These are phyloP conservation scores for Grigorovia humatica DNA, from an alignment of 805 yeast species.

Conservation along the genomic window DNA sequence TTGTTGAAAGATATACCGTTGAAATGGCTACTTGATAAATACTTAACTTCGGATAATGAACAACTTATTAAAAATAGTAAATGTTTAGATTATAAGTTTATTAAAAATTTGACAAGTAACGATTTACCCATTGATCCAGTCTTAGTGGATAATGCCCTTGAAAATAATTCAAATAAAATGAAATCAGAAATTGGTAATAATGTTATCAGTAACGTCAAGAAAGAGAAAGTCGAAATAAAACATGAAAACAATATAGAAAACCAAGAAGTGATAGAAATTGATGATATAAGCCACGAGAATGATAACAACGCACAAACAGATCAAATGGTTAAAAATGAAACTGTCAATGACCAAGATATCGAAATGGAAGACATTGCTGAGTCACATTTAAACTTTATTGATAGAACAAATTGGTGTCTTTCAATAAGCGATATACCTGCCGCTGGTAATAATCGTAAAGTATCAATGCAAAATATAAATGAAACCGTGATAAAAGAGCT, in stretches of 20 bases:
- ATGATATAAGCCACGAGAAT: not conserved
- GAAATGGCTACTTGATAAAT: not conserved
- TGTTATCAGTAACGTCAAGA: not conserved
- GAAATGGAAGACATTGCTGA: constrained; percentile 1
- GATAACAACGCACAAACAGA: not conserved
- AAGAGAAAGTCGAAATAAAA: not conserved
- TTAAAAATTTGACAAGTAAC: constrained; percentile 11
- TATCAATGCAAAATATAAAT: constrained; percentile 55
- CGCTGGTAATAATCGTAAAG: constrained; percentile 53
- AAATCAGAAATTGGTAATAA: not conserved
- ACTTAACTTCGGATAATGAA: not conserved
- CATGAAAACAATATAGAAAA: not conserved
- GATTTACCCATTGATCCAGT: constrained; percentile 9
- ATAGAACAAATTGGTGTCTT: constrained; percentile 40
- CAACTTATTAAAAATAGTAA: not conserved
- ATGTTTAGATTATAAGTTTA: constrained; percentile 10
- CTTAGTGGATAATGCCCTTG: constrained; percentile 1
- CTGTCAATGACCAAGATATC: not conserved
- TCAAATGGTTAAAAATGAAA: not conserved
- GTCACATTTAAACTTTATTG: not conserved
- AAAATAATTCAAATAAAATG: not conserved
- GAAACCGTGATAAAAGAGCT: constrained; percentile 34
- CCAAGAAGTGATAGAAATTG: not conserved
- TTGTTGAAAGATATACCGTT: constrained; percentile 19
- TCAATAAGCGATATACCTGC: constrained; percentile 65